These are phyloP conservation scores for Brasilioporus rufonigricans DNA, from an alignment of 768 basidiomycete species.

Conservation along the genomic window DNA sequence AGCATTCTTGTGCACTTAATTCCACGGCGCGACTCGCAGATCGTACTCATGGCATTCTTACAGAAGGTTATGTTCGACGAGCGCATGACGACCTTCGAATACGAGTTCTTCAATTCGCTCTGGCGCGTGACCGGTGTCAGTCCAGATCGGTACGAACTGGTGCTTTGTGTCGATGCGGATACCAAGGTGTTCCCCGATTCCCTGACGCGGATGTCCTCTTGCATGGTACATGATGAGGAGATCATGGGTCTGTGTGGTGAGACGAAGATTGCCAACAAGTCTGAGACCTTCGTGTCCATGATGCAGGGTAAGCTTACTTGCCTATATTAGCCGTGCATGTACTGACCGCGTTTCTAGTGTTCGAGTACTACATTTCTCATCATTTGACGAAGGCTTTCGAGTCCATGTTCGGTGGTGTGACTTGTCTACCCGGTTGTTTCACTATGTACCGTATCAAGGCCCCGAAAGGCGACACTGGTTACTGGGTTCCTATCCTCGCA, in stretches of 20 bases:
- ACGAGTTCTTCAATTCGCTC: constrained; percentile 99
- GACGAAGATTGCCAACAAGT: constrained; percentile 91
- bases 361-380: constrained; percentile 99
- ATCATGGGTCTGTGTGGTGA: constrained; percentile 95
- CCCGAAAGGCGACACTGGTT: too few relatives aligned
- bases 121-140: constrained; percentile 95
- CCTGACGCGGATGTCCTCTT: too few relatives aligned
- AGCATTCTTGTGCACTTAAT: too few relatives aligned
- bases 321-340: too few relatives aligned
- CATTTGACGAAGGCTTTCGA: constrained; percentile 99
- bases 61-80: constrained; percentile 99
- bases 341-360: too few relatives aligned
- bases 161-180: constrained; percentile 95
- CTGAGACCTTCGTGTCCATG: constrained; percentile 95
- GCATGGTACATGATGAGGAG: constrained; percentile 97
- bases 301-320: too few relatives aligned
- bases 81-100: constrained; percentile 99
- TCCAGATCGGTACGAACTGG: constrained; percentile 93
- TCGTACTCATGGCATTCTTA: constrained; percentile 95
- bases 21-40: constrained; percentile 98
- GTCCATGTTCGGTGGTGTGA: constrained; percentile 93
- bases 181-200: constrained; percentile 99
- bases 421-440: constrained; percentile 98
- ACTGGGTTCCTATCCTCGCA: constrained; percentile 94
- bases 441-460: constrained; percentile 94